phyloP scores from a whole-genome alignment of 78 protist genomes.

The Trichosphaerium sp. region DNA sequence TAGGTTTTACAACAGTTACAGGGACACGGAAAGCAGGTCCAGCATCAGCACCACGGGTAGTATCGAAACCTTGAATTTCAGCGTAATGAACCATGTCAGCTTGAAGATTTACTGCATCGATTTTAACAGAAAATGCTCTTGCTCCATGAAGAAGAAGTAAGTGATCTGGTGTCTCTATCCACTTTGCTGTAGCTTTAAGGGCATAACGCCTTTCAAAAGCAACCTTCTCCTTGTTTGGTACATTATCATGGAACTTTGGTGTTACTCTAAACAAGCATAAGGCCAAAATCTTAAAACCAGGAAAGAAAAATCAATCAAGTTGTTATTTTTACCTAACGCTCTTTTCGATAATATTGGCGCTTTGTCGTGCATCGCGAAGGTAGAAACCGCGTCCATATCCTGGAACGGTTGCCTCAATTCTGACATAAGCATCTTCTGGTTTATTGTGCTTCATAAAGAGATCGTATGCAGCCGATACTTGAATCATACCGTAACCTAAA shows the following conservation, averaged over 20 bases:
- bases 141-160: background rate
- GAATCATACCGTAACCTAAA: background rate
- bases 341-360: background rate
- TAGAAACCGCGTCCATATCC: background rate
- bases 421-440: background rate
- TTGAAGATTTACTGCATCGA: background rate
- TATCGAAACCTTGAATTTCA: background rate
- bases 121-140: background rate
- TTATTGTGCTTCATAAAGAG: background rate
- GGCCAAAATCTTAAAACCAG: background rate
- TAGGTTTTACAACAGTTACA: background rate
- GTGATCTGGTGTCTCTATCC: background rate
- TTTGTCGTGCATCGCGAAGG: too few relatives aligned
- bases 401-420: background rate
- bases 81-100: background rate
- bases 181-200: constrained; percentile 1
- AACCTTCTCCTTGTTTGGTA: background rate
- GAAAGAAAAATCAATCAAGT: background rate
- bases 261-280: background rate
- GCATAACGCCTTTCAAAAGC: background rate
- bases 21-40: background rate
- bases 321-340: background rate
- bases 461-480: background rate
- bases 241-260: background rate
- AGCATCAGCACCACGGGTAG: background rate